Evolutionary conservation across 2,329 filamentous ascomycete species (phyloP).

Genomic region (Davidsoniella neocaledoniae): DNA sequence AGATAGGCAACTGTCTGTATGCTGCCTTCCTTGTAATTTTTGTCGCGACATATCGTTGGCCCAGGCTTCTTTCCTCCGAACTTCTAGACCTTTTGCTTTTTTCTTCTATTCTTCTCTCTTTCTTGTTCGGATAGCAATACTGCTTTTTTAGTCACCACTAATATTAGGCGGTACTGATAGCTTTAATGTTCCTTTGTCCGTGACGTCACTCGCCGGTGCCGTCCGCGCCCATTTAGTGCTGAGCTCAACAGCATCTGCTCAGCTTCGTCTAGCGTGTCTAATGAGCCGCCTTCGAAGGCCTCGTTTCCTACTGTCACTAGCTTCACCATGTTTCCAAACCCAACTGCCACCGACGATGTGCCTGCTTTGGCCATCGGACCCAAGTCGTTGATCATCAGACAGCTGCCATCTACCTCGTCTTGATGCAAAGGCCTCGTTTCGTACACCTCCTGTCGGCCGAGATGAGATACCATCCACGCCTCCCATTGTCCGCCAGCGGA

Average conservation of each 20-base stretch:
- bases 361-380: constrained; percentile 50
- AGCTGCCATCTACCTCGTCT: constrained; percentile 26
- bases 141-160: too few relatives aligned
- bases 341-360: constrained; percentile 48
- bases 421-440: constrained; percentile 30
- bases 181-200: not conserved
- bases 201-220: constrained; percentile 3
- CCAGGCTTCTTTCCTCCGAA: too few relatives aligned
- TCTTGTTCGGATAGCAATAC: too few relatives aligned
- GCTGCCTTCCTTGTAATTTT: too few relatives aligned
- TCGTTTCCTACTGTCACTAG: constrained; percentile 51
- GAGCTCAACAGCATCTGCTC: too few relatives aligned
- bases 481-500: constrained; percentile 25
- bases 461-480: constrained; percentile 34
- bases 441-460: constrained; percentile 26
- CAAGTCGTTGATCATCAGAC: constrained; percentile 46
- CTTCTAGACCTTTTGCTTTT: too few relatives aligned
- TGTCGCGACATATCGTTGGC: too few relatives aligned
- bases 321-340: constrained; percentile 57
- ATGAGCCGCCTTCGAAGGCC: constrained; percentile 33
- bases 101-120: too few relatives aligned
- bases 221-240: not conserved
- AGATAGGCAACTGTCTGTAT: too few relatives aligned
- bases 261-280: constrained; percentile 15
- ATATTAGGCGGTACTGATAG: too few relatives aligned